These are phyloP conservation scores for Quercus wislizeni DNA, from an alignment of 306 rosid genomes.

Conservation along the genomic window DNA sequence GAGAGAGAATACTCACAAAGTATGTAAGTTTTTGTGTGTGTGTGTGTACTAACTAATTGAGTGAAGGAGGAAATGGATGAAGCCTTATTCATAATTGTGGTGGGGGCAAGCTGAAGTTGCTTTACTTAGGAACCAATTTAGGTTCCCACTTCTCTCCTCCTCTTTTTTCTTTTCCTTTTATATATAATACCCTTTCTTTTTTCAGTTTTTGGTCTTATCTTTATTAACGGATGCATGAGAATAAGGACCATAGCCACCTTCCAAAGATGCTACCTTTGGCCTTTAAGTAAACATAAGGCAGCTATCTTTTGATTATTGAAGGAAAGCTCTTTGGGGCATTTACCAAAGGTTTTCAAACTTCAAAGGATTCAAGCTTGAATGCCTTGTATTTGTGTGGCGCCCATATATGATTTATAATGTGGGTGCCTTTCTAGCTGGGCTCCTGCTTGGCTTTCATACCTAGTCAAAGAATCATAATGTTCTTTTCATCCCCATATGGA, in stretches of 20 bases:
- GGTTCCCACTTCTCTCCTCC: neutral
- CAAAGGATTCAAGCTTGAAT: constrained; percentile 18
- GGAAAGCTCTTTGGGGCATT: constrained; percentile 21
- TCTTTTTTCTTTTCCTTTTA: constrained; percentile 5
- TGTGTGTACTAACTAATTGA: too few relatives aligned
- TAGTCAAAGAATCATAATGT: constrained; percentile 45
- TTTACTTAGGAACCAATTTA: constrained; percentile 9
- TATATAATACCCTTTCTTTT: neutral
- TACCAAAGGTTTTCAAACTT: constrained; percentile 26
- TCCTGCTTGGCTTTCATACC: constrained; percentile 31
- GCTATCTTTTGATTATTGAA: constrained; percentile 24
- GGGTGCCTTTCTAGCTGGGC: constrained; percentile 19
- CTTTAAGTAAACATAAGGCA: constrained; percentile 15
- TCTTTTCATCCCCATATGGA: constrained; percentile 36
- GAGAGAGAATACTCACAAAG: too few relatives aligned
- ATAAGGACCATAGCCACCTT: constrained; percentile 27
- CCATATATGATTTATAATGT: too few relatives aligned
- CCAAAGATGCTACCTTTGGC: constrained; percentile 32
- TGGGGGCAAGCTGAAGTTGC: constrained; percentile 13
- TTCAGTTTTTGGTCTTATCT: neutral
- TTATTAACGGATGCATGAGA: constrained; percentile 12
- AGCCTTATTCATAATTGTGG: neutral
- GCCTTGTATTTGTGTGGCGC: neutral
- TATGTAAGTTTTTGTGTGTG: too few relatives aligned
- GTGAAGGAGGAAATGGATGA: too few relatives aligned